Percentiles rank a stretch among this genome's conserved stretches.
Evolutionary conservation across 768 basidiomycete species (phyloP).

Genomic region (Lentinula guzmanii): DNA sequence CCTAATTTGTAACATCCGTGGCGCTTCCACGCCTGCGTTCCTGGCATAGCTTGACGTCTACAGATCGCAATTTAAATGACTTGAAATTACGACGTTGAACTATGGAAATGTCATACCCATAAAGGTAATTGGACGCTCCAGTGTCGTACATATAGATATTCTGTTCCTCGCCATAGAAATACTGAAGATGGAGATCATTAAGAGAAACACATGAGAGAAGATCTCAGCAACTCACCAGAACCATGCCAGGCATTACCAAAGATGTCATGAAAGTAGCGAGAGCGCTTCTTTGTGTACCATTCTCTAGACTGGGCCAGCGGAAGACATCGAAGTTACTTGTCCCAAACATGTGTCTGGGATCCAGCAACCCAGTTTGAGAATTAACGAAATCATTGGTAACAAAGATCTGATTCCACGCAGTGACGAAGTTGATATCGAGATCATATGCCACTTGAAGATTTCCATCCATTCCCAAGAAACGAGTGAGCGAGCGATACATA

Average conservation of each 20-base stretch:
- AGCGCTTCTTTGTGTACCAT: conserved; percentile 72
- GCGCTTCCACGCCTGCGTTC: conserved; percentile 82
- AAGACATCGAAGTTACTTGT: conserved; percentile 94
- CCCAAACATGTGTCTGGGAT: conserved; percentile 87
- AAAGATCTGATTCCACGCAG: conserved; percentile 92
- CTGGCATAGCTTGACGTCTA: conserved; percentile 90
- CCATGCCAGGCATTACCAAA: conserved; percentile 84
- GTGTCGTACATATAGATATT: conserved; percentile 84
- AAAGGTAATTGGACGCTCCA: conserved; percentile 88
- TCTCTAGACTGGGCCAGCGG: conserved; percentile 86
- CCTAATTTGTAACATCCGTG: conserved; percentile 92
- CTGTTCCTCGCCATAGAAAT: conserved; percentile 92
- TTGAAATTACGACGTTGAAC: conserved; percentile 37
- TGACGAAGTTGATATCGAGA: conserved; percentile 74
- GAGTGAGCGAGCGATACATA: conserved; percentile 77
- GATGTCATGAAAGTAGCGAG: conserved; percentile 75
- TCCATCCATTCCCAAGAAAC: conserved; percentile 95
- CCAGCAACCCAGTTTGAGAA: conserved; percentile 52
- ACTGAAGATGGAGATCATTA: conserved; percentile 75
- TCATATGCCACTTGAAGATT: conserved; percentile 91
- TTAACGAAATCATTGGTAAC: conserved; percentile 86
- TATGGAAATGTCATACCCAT: conserved; percentile 47
- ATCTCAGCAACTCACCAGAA: conserved; percentile 45
- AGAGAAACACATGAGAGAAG: conserved; percentile 65
- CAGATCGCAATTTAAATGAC: conserved; percentile 20